A percentile compares a stretch with the other conserved stretches of the same genome.
These are phyloP conservation scores for Sarocladiaceae sp. DNA, from an alignment of 2,329 filamentous ascomycete species.

Conservation along the genomic window DNA sequence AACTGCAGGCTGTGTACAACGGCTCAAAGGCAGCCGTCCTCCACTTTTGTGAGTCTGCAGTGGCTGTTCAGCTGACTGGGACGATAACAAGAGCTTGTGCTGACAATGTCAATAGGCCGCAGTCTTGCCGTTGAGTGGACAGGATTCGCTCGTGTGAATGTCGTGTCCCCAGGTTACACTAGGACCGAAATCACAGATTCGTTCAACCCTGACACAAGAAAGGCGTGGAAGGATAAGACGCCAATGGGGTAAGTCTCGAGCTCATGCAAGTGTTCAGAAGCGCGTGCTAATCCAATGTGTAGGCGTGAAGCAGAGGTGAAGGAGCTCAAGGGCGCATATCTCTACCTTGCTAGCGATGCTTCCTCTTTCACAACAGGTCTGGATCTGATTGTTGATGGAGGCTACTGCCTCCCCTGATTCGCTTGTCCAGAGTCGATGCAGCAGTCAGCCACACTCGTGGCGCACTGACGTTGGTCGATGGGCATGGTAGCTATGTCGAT, in stretches of 20 bases:
- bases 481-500: not conserved
- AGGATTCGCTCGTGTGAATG: constrained; percentile 68
- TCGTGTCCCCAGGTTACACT: constrained; percentile 72
- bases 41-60: constrained; percentile 45
- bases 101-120: constrained; percentile 48
- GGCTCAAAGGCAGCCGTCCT: constrained; percentile 64
- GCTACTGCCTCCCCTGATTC: constrained; percentile 54
- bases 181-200: constrained; percentile 68
- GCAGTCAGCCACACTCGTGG: too few relatives aligned
- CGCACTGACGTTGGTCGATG: not conserved
- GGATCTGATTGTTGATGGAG: constrained; percentile 73
- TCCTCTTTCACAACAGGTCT: constrained; percentile 76
- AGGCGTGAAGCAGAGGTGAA: constrained; percentile 66
- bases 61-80: too few relatives aligned
- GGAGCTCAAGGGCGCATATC: constrained; percentile 78
- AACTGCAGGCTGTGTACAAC: constrained; percentile 71
- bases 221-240: constrained; percentile 72
- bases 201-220: constrained; percentile 60
- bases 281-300: constrained; percentile 13
- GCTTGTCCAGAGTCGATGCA: not conserved
- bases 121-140: constrained; percentile 75
- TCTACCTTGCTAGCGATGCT: constrained; percentile 79
- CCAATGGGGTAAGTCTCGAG: constrained; percentile 59
- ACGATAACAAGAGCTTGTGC: not conserved
- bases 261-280: not conserved